phyloP scores from a whole-genome alignment of 2,329 filamentous ascomycete species.

The Diaporthe ampelina region DNA sequence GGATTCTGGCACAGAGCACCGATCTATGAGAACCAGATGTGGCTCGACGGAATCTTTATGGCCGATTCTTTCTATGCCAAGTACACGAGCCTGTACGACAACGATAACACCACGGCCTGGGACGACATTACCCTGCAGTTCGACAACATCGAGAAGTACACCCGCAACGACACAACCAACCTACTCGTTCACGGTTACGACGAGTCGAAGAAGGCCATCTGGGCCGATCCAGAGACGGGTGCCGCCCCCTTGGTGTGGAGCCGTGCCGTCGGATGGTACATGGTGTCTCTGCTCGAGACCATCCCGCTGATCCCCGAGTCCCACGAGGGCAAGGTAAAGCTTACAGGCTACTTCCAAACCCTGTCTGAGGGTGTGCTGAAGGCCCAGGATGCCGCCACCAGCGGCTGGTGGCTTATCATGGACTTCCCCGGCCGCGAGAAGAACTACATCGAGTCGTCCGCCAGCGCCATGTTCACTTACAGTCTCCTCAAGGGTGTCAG shows the following conservation, averaged over 20 bases:
- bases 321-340: conserved; percentile 28
- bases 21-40: conserved; percentile 59
- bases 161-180: conserved; percentile 54
- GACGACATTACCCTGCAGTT: conserved; percentile 40
- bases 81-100: conserved; percentile 45
- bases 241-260: conserved; percentile 67
- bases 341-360: conserved; percentile 29
- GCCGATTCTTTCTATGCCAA: conserved; percentile 51
- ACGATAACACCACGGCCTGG: conserved; percentile 47
- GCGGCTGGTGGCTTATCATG: conserved; percentile 55
- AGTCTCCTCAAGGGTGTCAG: conserved; percentile 55
- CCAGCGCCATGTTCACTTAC: conserved; percentile 60
- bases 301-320: conserved; percentile 33
- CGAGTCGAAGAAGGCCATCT: conserved; percentile 59
- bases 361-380: conserved; percentile 32
- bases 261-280: conserved; percentile 67
- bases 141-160: conserved; percentile 49
- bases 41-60: conserved; percentile 60
- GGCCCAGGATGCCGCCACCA: conserved; percentile 36
- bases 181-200: conserved; percentile 70
- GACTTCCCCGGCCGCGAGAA: conserved; percentile 53
- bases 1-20: conserved; percentile 59
- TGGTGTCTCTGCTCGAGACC: conserved; percentile 46
- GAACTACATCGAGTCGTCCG: conserved; percentile 63
- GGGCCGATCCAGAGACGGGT: conserved; percentile 65